These are phyloP conservation scores for Neospora caninum DNA, from an alignment of 169 alveolate species.

Conservation along the genomic window DNA sequence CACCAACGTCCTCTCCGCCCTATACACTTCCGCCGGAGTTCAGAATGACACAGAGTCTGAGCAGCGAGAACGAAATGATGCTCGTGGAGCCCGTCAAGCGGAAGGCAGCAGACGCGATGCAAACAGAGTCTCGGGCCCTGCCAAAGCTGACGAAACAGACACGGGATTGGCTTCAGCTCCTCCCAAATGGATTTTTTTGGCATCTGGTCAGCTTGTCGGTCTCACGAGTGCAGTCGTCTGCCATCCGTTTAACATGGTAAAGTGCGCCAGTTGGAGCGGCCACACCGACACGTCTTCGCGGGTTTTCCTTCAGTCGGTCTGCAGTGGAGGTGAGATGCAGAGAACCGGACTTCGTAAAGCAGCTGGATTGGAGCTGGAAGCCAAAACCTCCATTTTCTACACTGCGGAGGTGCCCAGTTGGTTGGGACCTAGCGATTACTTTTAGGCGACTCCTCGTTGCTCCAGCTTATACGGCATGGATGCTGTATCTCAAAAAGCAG, in stretches of 20 bases:
- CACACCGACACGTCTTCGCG: neutral
- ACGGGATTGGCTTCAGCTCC: neutral
- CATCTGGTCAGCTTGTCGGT: constrained; percentile 54
- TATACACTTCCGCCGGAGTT: neutral
- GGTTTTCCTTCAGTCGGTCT: neutral
- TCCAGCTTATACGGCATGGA: no score
- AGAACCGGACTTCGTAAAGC: neutral
- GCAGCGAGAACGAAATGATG: no score
- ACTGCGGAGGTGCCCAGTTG: no score
- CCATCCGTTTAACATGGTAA: constrained; percentile 52
- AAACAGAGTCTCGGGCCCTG: no score
- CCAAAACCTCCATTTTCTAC: no score
- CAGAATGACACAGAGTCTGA: neutral
- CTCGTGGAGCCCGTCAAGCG: no score
- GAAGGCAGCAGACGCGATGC: no score
- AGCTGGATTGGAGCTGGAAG: neutral
- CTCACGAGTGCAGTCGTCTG: constrained; percentile 29
- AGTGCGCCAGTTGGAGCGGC: constrained; percentile 53
- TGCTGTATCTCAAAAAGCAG: no score
- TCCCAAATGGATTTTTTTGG: neutral
- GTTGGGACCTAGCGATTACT: no score
- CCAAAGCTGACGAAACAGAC: no score
- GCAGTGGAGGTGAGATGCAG: constrained; percentile 37
- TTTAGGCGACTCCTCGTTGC: no score
- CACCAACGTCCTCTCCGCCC: neutral